Conservation (phyloP, 805 yeast species). For the Ogataea minuta region DNA sequence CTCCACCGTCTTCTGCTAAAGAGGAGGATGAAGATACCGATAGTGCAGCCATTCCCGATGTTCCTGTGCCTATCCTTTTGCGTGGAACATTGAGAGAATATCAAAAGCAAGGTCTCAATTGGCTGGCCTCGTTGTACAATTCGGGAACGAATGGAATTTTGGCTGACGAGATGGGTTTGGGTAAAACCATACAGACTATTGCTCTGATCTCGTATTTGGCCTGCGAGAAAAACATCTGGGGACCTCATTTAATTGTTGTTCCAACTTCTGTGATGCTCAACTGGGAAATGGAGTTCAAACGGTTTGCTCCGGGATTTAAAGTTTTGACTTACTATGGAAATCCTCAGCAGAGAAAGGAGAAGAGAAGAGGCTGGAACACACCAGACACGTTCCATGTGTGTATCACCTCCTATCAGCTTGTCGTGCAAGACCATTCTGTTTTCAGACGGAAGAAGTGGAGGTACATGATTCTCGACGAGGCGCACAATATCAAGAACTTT, state of each 20-base stretch:
- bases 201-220: constrained; percentile 84
- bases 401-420: constrained; percentile 93
- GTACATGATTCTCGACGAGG: constrained; percentile 96
- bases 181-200: constrained; percentile 95
- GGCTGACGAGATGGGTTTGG: constrained; percentile 99
- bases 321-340: constrained; percentile 94
- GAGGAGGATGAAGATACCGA: constrained; percentile 10
- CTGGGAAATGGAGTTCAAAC: constrained; percentile 99
- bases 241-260: constrained; percentile 94
- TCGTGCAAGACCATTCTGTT: constrained; percentile 95
- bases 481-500: constrained; percentile 95
- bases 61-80: constrained; percentile 71
- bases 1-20: constrained; percentile 39
- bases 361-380: constrained; percentile 96
- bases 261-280: constrained; percentile 97
- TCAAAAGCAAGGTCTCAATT: constrained; percentile 93
- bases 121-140: constrained; percentile 93
- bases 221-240: constrained; percentile 93
- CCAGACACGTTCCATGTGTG: constrained; percentile 96
- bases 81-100: constrained; percentile 85
- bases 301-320: constrained; percentile 97
- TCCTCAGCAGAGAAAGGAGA: constrained; percentile 94
- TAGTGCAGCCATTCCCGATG: constrained; percentile 53
- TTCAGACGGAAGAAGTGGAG: constrained; percentile 92
- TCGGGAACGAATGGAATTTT: constrained; percentile 93